These are phyloP conservation scores for Penicillium daleae DNA, from an alignment of 495 filamentous ascomycete species.

Conservation along the genomic window DNA sequence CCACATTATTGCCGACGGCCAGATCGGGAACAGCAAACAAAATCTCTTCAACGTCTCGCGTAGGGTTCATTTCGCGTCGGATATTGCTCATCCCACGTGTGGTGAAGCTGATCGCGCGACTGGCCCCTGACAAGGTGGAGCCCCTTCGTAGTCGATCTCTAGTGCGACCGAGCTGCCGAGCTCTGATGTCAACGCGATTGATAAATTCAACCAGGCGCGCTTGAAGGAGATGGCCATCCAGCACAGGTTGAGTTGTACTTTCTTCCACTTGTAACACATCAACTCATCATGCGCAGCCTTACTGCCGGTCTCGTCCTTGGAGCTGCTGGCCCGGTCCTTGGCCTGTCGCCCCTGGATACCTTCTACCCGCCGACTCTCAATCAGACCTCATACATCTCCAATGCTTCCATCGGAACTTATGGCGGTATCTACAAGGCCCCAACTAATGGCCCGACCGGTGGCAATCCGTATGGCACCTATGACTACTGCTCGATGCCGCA, in stretches of 20 bases:
- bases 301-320: conserved; percentile 14
- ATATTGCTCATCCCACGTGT: conserved; percentile 21
- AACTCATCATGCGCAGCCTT: conserved; percentile 22
- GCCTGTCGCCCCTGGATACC: conserved; percentile 30
- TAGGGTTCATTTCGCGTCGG: conserved; percentile 1
- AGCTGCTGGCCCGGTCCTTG: conserved; percentile 14
- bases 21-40: neutral
- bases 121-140: conserved; percentile 10
- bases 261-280: neutral
- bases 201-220: neutral
- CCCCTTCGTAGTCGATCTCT: neutral
- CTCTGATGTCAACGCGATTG: conserved; percentile 1
- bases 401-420: conserved; percentile 44
- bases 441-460: conserved; percentile 31
- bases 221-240: neutral
- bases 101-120: conserved; percentile 15
- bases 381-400: conserved; percentile 43
- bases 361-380: conserved; percentile 48
- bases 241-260: neutral
- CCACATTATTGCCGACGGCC: neutral
- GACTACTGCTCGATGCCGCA: conserved; percentile 54
- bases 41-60: neutral
- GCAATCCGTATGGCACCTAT: conserved; percentile 35
- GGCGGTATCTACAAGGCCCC: conserved; percentile 46
- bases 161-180: conserved; percentile 8